Base-by-base conservation (phyloP, 495 filamentous ascomycete species). In the Trichoderma asperelloides region DNA sequence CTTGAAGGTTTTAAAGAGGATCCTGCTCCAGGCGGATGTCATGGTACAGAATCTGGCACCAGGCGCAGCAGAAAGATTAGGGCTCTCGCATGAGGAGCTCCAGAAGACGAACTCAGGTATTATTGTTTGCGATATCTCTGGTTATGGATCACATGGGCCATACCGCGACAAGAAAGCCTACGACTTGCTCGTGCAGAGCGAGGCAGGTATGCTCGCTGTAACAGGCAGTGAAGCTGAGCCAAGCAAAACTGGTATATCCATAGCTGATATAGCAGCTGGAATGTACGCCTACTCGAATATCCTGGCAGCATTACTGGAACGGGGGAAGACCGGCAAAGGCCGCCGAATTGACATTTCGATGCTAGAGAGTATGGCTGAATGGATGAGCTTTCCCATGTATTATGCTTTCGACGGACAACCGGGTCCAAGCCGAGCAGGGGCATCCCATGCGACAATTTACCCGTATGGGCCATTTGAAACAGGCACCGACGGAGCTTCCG, bases 101-200 rank as follows among this genome's bases (percentile, higher is more conserved):
- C 78, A 78, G 63, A 69, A 71, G 5, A 69, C 74, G 15, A 73
- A 82, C 45, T 78, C 81, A 0, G 73, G 74, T 18, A 66, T 85
- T 30, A 83, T 85, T 39, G 81, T 84, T 4, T 85, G 82, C 67
- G 79, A 85, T 69, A 84, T 85, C 64, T 80, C 77, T 0, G 82
- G 82, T 1, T 84, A 84, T 68, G 82, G 82, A 0, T 74, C 78
- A 37, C 77, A 79, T 49, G 82, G 81, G 0, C 82, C 81, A 0
- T 84, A 85, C 69, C 74, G 76, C 0, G 74, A 82, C 62, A 84
- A 85, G 74, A 85, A 85, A 68, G 83, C 83, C 9, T 85, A 85
- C 68, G 82, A 84, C 65, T 77, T 84, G 47, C 76, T 85, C 13
- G 83, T 85, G 18, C 83, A 85, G 68, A 78, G 82, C 60, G 82